phyloP scores from a whole-genome alignment of 495 filamentous ascomycete genomes.

The Astrocystis sublimbata region DNA sequence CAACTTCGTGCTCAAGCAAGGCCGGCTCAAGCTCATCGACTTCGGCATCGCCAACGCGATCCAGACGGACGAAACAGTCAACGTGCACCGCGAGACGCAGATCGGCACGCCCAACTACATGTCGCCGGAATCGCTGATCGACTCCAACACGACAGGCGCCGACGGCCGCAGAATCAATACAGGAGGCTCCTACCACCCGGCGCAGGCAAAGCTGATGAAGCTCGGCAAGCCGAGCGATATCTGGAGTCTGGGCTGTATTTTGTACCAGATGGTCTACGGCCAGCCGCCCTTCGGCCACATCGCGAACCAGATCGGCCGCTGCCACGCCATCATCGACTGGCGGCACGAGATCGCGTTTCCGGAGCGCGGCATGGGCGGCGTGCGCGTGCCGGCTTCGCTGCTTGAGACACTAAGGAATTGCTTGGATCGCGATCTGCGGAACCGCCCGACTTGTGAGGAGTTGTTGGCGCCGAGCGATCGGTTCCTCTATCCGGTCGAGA shows the following conservation, averaged over 20 bases:
- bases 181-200: too few species aligned
- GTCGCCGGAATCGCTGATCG: constrained; percentile 90
- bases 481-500: constrained; percentile 75
- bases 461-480: constrained; percentile 71
- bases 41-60: constrained; percentile 99
- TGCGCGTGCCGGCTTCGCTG: constrained; percentile 67
- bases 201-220: constrained; percentile 79
- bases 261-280: constrained; percentile 98
- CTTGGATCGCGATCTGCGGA: constrained; percentile 73
- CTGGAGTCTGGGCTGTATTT: constrained; percentile 93
- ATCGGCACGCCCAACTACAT: constrained; percentile 98
- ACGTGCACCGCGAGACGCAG: constrained; percentile 93
- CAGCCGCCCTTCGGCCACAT: constrained; percentile 92
- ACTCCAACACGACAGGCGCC: constrained; percentile 69
- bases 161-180: constrained; percentile 39
- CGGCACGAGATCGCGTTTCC: constrained; percentile 82
- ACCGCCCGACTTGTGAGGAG: constrained; percentile 75
- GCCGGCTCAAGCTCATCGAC: constrained; percentile 83
- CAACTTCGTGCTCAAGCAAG: constrained; percentile 87
- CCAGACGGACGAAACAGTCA: constrained; percentile 88
- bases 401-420: constrained; percentile 75
- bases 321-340: constrained; percentile 86
- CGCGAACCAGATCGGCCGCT: constrained; percentile 70
- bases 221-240: constrained; percentile 94
- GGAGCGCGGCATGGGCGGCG: constrained; percentile 68